Evolutionary conservation across 768 basidiomycete genomes (phyloP).

Genomic region (Cystoderma amianthinum): DNA sequence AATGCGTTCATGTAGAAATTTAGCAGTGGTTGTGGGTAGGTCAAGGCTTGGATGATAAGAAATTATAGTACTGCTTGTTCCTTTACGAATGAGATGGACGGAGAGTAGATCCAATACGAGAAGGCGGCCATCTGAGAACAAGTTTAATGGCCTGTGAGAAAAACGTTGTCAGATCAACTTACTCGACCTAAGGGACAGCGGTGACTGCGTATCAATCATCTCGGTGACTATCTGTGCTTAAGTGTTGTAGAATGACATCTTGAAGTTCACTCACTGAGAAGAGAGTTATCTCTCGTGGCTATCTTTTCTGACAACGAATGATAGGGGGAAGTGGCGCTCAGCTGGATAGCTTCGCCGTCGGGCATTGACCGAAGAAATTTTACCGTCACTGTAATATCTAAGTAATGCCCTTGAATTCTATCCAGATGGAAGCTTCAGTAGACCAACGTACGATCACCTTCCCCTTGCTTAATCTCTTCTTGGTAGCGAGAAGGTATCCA

Average conservation of each 20-base stretch:
- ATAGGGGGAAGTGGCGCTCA: not conserved
- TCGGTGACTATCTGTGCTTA: slow-evolving; percentile 10
- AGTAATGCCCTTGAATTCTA: not conserved
- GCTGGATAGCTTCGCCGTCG: not conserved
- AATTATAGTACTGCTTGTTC: slow-evolving; percentile 39
- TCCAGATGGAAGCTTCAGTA: not conserved
- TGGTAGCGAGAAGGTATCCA: slow-evolving; percentile 53
- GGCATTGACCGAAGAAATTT: slow-evolving; percentile 35
- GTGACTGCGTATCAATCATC: slow-evolving; percentile 32
- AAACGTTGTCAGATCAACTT: slow-evolving; percentile 4
- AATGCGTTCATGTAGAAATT: slow-evolving; percentile 38
- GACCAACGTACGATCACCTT: slow-evolving; percentile 37
- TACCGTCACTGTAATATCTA: slow-evolving; percentile 45
- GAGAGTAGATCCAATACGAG: slow-evolving; percentile 43
- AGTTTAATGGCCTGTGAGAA: not conserved
- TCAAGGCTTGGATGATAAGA: slow-evolving; percentile 38
- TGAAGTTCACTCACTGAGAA: not conserved
- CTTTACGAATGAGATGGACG: slow-evolving; percentile 39
- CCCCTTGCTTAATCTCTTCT: slow-evolving; percentile 23
- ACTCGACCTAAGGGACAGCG: slow-evolving; percentile 26
- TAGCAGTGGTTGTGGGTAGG: slow-evolving; percentile 30
- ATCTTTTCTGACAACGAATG: too few species aligned
- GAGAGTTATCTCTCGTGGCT: not conserved
- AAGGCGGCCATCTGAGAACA: slow-evolving; percentile 15
- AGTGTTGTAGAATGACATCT: too few species aligned